Conservation (phyloP, 1,284 basidiomycete genomes). For the Pseudozyma flocculosa region DNA sequence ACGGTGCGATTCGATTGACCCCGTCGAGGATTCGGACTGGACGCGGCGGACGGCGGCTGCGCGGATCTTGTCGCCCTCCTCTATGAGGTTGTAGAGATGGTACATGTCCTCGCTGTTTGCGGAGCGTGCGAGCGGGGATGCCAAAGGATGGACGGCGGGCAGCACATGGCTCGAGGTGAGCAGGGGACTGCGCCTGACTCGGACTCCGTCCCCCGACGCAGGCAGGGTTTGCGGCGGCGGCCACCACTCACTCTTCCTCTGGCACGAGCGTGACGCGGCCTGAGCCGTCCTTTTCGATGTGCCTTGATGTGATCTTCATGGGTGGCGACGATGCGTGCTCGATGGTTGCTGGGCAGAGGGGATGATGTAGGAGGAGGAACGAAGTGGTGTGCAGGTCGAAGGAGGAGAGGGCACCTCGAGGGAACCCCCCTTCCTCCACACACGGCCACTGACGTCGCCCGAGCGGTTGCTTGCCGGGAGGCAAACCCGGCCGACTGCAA, state of each 20-base stretch:
- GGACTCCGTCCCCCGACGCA: too few species aligned
- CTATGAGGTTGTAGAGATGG: slow-evolving; percentile 97
- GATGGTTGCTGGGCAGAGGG: background rate
- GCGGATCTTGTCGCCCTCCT: slow-evolving; percentile 75
- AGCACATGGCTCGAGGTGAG: too few species aligned
- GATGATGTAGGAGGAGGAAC: too few species aligned
- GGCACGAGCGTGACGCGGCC: slow-evolving; percentile 50
- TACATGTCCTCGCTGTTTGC: slow-evolving; percentile 83
- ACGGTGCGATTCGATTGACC: slow-evolving; percentile 87
- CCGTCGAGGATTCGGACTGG: slow-evolving; percentile 77
- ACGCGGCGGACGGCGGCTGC: slow-evolving; percentile 81
- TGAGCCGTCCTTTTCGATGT: slow-evolving; percentile 55
- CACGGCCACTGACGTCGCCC: too few species aligned
- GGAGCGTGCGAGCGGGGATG: background rate
- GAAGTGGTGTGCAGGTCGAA: too few species aligned
- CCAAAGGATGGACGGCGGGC: too few species aligned
- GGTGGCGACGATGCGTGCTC: background rate
- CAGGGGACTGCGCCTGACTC: too few species aligned
- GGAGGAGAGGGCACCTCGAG: too few species aligned
- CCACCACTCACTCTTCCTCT: slow-evolving; percentile 55
- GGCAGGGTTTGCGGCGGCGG: too few species aligned
- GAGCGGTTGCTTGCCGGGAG: too few species aligned
- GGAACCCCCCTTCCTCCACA: too few species aligned
- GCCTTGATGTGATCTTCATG: slow-evolving; percentile 54
- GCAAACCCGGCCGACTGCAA: too few species aligned